Evolutionary conservation across 768 basidiomycete species (phyloP).

Genomic region (Xerocomellus chrysenteron): DNA sequence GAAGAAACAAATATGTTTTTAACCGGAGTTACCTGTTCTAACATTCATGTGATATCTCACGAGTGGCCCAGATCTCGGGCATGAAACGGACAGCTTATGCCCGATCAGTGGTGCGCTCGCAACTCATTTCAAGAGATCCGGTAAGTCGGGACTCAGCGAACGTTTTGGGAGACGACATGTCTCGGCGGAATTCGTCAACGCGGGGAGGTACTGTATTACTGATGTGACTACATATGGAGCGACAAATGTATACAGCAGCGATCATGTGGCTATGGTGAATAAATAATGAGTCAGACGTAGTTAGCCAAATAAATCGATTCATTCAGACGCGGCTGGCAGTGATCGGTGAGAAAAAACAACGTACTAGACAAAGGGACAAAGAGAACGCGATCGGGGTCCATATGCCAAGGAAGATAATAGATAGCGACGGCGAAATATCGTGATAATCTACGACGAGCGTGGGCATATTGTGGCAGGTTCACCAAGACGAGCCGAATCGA

Average conservation of each 20-base stretch:
- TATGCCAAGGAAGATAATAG: constrained; percentile 20
- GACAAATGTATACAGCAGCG: constrained; percentile 21
- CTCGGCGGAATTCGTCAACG: constrained; percentile 22
- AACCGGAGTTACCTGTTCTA: background rate
- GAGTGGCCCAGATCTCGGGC: constrained; percentile 7
- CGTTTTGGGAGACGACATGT: constrained; percentile 4
- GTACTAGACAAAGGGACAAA: constrained; percentile 14
- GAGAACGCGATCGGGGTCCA: constrained; percentile 17
- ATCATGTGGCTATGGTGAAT: constrained; percentile 20
- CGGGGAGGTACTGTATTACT: constrained; percentile 13
- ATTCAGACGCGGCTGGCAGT: background rate
- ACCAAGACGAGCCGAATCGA: background rate
- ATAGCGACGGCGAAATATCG: constrained; percentile 11
- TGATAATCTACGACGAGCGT: constrained; percentile 9
- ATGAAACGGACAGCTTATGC: background rate
- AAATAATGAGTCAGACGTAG: constrained; percentile 13
- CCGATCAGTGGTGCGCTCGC: constrained; percentile 16
- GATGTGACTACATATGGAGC: constrained; percentile 16
- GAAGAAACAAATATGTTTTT: constrained; percentile 1
- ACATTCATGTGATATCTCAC: constrained; percentile 19
- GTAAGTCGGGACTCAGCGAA: constrained; percentile 17
- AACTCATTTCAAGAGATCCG: constrained; percentile 11
- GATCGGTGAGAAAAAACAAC: constrained; percentile 23
- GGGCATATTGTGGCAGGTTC: constrained; percentile 1
- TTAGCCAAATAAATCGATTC: too few relatives aligned